Evolutionary conservation across 129 eudicot species (phyloP).

Genomic region (Arctium lappa): DNA sequence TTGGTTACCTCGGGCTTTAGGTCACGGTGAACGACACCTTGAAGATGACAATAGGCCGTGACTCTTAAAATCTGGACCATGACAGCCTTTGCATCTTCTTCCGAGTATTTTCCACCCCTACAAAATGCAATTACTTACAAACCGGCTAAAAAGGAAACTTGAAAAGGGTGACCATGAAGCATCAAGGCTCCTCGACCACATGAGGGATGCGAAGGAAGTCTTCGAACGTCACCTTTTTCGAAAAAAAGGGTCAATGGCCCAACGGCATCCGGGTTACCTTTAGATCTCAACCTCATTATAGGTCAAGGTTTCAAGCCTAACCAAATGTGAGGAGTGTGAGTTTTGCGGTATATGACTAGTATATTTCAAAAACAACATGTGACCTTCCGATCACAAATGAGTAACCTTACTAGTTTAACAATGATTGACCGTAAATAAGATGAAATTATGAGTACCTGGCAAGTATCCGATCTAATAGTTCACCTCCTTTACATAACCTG

Average conservation of each 20-base stretch:
- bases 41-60: constrained; percentile 92
- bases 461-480: constrained; percentile 88
- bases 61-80: constrained; percentile 92
- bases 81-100: constrained; percentile 91
- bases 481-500: constrained; percentile 99
- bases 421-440: neutral
- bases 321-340: too few species aligned
- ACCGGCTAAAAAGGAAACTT: neutral
- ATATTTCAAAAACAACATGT: too few species aligned
- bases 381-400: too few species aligned
- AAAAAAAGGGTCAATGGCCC: too few species aligned
- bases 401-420: neutral
- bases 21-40: constrained; percentile 98
- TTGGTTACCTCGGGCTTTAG: constrained; percentile 90
- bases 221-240: too few species aligned
- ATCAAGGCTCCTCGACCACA: too few species aligned
- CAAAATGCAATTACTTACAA: constrained; percentile 10
- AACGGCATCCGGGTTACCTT: too few species aligned
- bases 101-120: constrained; percentile 99
- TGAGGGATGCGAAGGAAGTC: too few species aligned
- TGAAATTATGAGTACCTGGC: constrained; percentile 47
- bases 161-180: neutral
- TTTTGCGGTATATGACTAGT: too few species aligned
- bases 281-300: too few species aligned
- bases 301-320: too few species aligned